phyloP scores from a whole-genome alignment of 352 stramenopile genomes.

The Poterioochromonas sp. region DNA sequence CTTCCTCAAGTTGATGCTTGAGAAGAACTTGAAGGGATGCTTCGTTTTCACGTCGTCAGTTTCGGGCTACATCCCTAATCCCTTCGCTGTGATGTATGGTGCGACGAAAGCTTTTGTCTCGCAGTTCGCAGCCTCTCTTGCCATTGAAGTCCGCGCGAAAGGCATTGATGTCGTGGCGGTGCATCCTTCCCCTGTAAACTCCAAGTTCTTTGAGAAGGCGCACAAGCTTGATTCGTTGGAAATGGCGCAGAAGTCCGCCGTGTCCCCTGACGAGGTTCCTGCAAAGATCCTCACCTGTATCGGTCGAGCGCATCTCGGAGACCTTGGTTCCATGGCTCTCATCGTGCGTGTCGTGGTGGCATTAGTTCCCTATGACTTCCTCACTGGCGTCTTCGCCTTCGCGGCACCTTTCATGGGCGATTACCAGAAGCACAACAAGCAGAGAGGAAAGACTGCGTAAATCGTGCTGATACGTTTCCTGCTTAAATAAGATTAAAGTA shows the following conservation, averaged over 20 bases:
- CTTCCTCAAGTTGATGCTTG: conserved; percentile 53
- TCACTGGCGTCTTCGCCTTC: conserved; percentile 56
- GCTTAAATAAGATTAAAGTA: no score
- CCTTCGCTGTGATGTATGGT: conserved; percentile 74
- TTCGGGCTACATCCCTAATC: conserved; percentile 70
- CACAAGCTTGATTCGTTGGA: conserved; percentile 75
- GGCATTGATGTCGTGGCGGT: conserved; percentile 76
- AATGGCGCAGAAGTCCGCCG: conserved; percentile 54
- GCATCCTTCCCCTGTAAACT: conserved; percentile 69
- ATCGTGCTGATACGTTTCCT: no score
- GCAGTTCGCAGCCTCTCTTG: conserved; percentile 53
- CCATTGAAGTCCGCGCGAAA: conserved; percentile 52
- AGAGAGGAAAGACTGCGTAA: not conserved
- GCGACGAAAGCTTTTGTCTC: conserved; percentile 70
- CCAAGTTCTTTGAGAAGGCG: conserved; percentile 74
- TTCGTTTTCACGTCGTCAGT: conserved; percentile 75
- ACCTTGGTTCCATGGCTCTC: conserved; percentile 50
- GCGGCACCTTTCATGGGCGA: conserved; percentile 56
- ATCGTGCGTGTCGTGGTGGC: conserved; percentile 46
- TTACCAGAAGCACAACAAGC: conserved; percentile 58
- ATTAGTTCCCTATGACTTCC: conserved; percentile 63
- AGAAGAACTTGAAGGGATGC: conserved; percentile 53
- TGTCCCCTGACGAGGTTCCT: conserved; percentile 52
- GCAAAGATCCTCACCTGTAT: conserved; percentile 61
- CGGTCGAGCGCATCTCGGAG: conserved; percentile 53